phyloP scores from a whole-genome alignment of 2,329 filamentous ascomycete species.

The Byssochlamys sp. region DNA sequence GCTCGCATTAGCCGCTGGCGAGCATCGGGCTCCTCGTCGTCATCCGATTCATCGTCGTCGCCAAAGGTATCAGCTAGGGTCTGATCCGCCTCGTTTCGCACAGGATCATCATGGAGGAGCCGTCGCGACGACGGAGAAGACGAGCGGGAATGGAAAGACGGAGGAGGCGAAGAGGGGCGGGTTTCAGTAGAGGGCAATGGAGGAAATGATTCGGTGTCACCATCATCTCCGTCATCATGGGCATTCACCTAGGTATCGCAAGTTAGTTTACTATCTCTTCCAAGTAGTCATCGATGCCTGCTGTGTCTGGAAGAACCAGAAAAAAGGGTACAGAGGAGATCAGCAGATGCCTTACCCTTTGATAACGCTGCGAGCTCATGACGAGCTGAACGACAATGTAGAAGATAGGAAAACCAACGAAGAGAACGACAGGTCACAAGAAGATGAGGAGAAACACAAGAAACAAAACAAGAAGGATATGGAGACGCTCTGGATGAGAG shows the following conservation, averaged over 20 bases:
- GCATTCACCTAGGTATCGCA: slow-evolving; percentile 29
- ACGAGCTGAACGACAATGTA: slow-evolving; percentile 26
- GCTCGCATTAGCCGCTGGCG: slow-evolving; percentile 76
- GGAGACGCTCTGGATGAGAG: slow-evolving; percentile 1
- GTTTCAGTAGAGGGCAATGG: slow-evolving; percentile 18
- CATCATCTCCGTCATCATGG: slow-evolving; percentile 34
- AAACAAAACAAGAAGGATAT: slow-evolving; percentile 4
- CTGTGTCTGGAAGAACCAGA: not conserved
- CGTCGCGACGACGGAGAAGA: slow-evolving; percentile 54
- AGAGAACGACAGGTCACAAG: slow-evolving; percentile 1
- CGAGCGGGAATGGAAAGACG: slow-evolving; percentile 79
- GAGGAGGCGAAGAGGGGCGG: slow-evolving; percentile 41
- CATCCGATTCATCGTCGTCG: slow-evolving; percentile 62
- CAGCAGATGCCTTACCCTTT: slow-evolving; percentile 31
- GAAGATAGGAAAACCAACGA: slow-evolving; percentile 3
- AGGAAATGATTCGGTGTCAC: slow-evolving; percentile 21
- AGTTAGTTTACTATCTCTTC: not conserved
- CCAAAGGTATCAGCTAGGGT: slow-evolving; percentile 91
- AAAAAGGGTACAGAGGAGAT: slow-evolving; percentile 4
- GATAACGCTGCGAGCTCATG: slow-evolving; percentile 43
- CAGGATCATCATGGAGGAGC: slow-evolving; percentile 44
- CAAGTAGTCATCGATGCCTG: not conserved
- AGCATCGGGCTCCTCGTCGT: slow-evolving; percentile 64
- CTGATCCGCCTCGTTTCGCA: slow-evolving; percentile 55
- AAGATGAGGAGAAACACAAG: not conserved